Conservation (phyloP, 192 early-diverging fungal genomes). For the Dispira simplex region DNA sequence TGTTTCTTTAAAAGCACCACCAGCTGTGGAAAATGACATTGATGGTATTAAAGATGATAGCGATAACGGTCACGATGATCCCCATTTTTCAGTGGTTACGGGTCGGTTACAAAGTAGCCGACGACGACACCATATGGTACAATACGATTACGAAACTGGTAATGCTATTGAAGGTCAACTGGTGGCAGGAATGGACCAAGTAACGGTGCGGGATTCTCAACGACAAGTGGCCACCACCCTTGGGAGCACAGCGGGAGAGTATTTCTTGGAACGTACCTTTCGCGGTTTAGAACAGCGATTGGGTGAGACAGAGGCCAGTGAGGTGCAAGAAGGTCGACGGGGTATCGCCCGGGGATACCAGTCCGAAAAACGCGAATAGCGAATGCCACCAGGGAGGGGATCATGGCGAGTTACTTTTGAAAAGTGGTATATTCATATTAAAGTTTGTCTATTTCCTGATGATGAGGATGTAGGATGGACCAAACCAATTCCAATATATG, state of each 20-base stretch:
- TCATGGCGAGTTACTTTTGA: too few relatives aligned
- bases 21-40: constrained; percentile 15
- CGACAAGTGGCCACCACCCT: constrained; percentile 33
- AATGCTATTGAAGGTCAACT: not conserved
- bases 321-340: constrained; percentile 56
- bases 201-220: constrained; percentile 39
- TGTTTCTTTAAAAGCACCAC: not conserved
- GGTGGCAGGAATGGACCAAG: constrained; percentile 16
- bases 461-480: too few relatives aligned
- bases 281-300: constrained; percentile 61
- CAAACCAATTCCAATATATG: too few relatives aligned
- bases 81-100: constrained; percentile 83
- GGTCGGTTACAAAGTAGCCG: constrained; percentile 51
- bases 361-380: constrained; percentile 20
- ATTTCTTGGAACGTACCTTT: constrained; percentile 59
- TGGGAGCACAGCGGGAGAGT: constrained; percentile 50
- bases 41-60: constrained; percentile 19
- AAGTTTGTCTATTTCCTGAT: too few relatives aligned
- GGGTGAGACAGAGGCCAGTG: constrained; percentile 39
- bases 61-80: constrained; percentile 42
- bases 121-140: constrained; percentile 19
- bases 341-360: constrained; percentile 75
- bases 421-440: too few relatives aligned
- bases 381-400: too few relatives aligned
- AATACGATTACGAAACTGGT: not conserved